phyloP scores from a whole-genome alignment of 352 stramenopile genomes.

The Phytophthora tubulina region DNA sequence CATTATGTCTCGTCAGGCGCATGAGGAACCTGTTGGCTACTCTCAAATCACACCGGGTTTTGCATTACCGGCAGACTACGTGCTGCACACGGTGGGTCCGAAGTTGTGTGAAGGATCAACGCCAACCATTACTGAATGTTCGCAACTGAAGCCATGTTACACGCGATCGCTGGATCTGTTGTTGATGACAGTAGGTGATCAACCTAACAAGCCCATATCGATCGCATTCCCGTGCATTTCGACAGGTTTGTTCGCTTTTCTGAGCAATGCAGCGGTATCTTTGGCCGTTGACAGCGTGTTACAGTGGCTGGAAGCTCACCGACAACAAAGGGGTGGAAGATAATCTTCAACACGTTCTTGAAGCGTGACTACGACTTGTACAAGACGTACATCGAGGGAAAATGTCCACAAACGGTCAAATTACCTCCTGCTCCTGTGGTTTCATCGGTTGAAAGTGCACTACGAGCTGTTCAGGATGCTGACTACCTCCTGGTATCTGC shows the following conservation, averaged over 20 bases:
- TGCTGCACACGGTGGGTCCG: constrained; percentile 73
- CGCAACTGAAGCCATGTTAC: constrained; percentile 58
- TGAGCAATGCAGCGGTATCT: constrained; percentile 55
- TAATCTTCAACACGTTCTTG: constrained; percentile 83
- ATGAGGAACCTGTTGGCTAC: constrained; percentile 50
- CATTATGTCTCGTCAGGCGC: constrained; percentile 51
- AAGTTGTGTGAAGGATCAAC: constrained; percentile 47
- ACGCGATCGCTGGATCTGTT: constrained; percentile 58
- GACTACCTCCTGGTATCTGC: constrained; percentile 73
- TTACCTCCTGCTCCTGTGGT: constrained; percentile 31
- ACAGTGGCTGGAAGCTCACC: constrained; percentile 57
- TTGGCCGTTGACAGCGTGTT: constrained; percentile 59
- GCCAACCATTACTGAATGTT: constrained; percentile 35
- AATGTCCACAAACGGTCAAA: constrained; percentile 23
- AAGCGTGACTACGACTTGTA: constrained; percentile 69
- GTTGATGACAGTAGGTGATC: constrained; percentile 38
- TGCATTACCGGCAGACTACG: constrained; percentile 56
- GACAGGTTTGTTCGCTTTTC: constrained; percentile 75
- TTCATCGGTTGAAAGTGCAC: constrained; percentile 38
- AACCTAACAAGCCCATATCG: constrained; percentile 52
- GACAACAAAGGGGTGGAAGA: constrained; percentile 47
- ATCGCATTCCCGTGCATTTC: constrained; percentile 78
- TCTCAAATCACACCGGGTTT: constrained; percentile 74
- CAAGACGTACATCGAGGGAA: constrained; percentile 41
- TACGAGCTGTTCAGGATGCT: constrained; percentile 54